Base-by-base conservation (phyloP, 2,329 filamentous ascomycete species). In the Cladosporium sp. region DNA sequence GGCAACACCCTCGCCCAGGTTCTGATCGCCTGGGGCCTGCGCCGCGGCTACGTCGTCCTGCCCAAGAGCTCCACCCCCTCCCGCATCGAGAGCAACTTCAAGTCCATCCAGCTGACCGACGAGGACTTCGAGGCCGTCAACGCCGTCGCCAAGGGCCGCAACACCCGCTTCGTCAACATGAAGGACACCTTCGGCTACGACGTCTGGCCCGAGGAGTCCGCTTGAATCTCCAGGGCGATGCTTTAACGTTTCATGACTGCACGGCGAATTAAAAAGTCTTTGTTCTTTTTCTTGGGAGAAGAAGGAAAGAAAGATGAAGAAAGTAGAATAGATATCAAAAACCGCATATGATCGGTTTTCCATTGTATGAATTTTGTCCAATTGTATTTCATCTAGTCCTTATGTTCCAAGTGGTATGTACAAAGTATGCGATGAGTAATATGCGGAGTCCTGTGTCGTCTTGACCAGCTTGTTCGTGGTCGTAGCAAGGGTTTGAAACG, bases 171-270 rank as follows among this genome's bases (percentile, higher is more conserved):
- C 62, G 85, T 89, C 52, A 88, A 89, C 72, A 88, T 88, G 85
- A 88, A 86, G 76, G 84, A 87, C 57, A 86, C 83, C 1, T 88
- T 88, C 66, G 85, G 85, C 6, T 86, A 85, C 64, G 75, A 88
- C 59, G 78, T 88, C 43, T 72, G 70, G 70, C 64, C 69, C n/a
- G 64, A 70, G 49, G 70, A 72, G 65, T 43, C 36, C 11, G 46
- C 50, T 19, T 47, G 50, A 36, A 40, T 48, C 18, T 20, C 39
- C 19, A 30, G 29, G 11, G 43, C 43, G 36, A 41, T 13, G 50
- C 47, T 33, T 53, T 41, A 38, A 40, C 29, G 36, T 30, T 38
- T 38, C 18, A 48, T 27, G 45, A 48, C 45, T 33, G 32, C 22
- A 27, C 22, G 22, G 22, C 22, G 22, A 27, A n/a, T n/a, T n/a